Evolutionary conservation across 495 filamentous ascomycete species (phyloP), one percentile per base, ranked within the genome.

Genomic region (Penicillium lagena): DNA sequence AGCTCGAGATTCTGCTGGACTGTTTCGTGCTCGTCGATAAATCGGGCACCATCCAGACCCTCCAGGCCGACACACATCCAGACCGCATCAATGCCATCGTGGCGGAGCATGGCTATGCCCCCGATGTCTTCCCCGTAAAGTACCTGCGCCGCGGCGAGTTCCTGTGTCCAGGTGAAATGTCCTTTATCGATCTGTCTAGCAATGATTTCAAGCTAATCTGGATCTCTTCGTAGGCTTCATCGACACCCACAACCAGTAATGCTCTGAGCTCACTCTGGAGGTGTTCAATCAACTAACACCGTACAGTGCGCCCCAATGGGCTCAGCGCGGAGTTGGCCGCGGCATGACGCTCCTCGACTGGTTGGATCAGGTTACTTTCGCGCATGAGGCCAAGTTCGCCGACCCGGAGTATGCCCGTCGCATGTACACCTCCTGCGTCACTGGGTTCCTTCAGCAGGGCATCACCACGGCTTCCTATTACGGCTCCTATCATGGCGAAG

Each of bases 391-490:
- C 8, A 70, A 69, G 28, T 84, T 81, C 47, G 35, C 46, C 1
- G 79, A 83, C 46, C 54, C 69, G 1, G 60, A 47, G 4, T 73
- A 85, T 50, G 81, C 82, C 0, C 55, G 54, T 7, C 54, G 57
- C 13, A 65, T 78, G 42, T 86, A 85, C 50, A 42, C 64, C 2
- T 47, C 56, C 13, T 78, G 77, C 46, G 74, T 86, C 8, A 56
- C 70, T 0, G 79, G 78, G 4, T 70, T 80, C 35, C 66, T 86
- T 5, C 66, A 69, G 13, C 80, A 83, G 45, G 83, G 82, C 9
- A 73, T 81, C 47, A 86, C 83, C 2, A 85, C 78, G 1, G 82
- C 82, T 1, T 71, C 73, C 7, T 86, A 85, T 58, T 85, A 84
- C 50, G 79, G 71, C 9, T 81, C 78, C 1, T 60, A 75, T 1